Conservation (phyloP, 306 rosid species). For the Prinsepia uniflora region DNA sequence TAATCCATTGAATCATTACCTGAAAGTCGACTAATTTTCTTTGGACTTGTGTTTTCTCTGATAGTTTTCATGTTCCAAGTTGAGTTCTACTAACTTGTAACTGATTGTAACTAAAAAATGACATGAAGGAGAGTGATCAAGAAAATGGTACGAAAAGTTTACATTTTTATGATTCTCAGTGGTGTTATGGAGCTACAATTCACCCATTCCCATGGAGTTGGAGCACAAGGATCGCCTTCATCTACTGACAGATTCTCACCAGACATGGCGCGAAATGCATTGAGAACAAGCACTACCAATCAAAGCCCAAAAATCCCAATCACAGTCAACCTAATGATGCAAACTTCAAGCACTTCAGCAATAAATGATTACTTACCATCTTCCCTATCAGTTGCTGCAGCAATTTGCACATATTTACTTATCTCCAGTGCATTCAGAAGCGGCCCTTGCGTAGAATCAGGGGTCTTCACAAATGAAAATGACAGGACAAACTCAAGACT, state of each 20-base stretch:
- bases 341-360: background rate
- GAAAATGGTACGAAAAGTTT: slow-evolving; percentile 30
- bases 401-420: slow-evolving; percentile 60
- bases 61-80: slow-evolving; percentile 10
- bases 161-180: slow-evolving; percentile 73
- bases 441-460: slow-evolving; percentile 79
- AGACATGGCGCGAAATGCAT: slow-evolving; percentile 46
- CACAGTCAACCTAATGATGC: background rate
- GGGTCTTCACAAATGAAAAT: slow-evolving; percentile 67
- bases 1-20: background rate
- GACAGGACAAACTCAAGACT: slow-evolving; percentile 76
- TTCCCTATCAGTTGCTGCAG: slow-evolving; percentile 53
- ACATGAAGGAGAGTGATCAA: slow-evolving; percentile 13
- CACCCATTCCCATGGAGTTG: slow-evolving; percentile 86
- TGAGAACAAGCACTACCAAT: slow-evolving; percentile 50
- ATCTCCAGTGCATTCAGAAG: slow-evolving; percentile 87
- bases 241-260: slow-evolving; percentile 38
- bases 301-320: slow-evolving; percentile 28
- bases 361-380: slow-evolving; percentile 58
- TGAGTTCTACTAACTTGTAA: background rate
- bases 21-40: background rate
- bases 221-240: slow-evolving; percentile 92
- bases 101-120: background rate
- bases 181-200: slow-evolving; percentile 56
- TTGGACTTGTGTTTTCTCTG: background rate